A percentile compares a stretch with the other conserved stretches of the same genome.
phyloP scores from a whole-genome alignment of 306 rosid species.

The Pterocarpus macrocarpus region DNA sequence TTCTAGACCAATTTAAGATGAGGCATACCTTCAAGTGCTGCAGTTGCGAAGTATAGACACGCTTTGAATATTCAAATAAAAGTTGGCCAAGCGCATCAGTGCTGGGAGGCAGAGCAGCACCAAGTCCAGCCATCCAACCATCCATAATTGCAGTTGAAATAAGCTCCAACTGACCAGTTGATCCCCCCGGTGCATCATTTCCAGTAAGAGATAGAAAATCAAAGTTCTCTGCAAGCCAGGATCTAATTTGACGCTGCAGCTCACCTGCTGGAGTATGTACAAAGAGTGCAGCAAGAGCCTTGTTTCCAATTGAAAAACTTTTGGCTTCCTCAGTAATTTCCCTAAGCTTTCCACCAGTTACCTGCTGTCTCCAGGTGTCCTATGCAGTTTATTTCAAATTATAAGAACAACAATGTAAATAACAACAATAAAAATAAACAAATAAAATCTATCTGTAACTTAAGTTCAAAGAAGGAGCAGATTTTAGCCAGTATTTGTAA shows the following conservation, averaged over 20 bases:
- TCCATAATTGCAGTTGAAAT: conserved; percentile 93
- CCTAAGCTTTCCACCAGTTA: conserved; percentile 85
- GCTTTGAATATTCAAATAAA: conserved; percentile 74
- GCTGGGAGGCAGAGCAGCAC: conserved; percentile 78
- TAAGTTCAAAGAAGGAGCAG: neutral
- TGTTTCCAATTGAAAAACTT: conserved; percentile 75
- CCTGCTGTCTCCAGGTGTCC: conserved; percentile 82
- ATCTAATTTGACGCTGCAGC: conserved; percentile 86
- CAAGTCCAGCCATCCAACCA: conserved; percentile 97
- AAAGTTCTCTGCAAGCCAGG: conserved; percentile 86
- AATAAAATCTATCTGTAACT: neutral
- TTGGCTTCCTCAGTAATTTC: conserved; percentile 89
- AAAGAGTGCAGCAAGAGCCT: conserved; percentile 83
- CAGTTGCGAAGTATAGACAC: conserved; percentile 81
- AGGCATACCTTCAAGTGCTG: conserved; percentile 81
- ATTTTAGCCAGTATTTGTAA: neutral
- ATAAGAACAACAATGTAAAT: conserved; percentile 26
- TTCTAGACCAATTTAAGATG: conserved; percentile 32
- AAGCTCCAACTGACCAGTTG: conserved; percentile 90
- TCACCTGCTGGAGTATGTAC: conserved; percentile 95
- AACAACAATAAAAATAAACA: neutral
- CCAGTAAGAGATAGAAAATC: conserved; percentile 76
- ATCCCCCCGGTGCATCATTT: conserved; percentile 67
- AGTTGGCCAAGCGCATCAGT: conserved; percentile 94
- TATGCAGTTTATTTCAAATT: conserved; percentile 48